These are phyloP conservation scores for Spirogloea muscicola DNA, from an alignment of 139 green algal species.

Conservation along the genomic window DNA sequence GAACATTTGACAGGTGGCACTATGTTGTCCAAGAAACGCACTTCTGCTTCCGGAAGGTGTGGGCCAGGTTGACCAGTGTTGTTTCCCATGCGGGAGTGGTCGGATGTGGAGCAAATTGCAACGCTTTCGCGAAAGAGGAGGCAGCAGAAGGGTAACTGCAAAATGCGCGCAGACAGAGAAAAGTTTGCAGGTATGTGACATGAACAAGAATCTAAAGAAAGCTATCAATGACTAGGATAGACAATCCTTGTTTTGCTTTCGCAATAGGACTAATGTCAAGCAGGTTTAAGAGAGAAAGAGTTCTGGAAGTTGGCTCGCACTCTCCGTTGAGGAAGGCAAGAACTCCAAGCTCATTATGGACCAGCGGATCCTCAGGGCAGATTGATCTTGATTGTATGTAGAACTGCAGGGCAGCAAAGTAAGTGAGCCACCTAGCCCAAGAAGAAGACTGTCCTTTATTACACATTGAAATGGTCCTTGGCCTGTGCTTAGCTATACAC, in stretches of 20 bases:
- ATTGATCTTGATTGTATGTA: too few species aligned
- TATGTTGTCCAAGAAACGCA: not conserved
- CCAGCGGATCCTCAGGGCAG: constrained; percentile 76
- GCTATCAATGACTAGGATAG: too few species aligned
- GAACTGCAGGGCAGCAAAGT: too few species aligned
- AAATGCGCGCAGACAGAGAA: not conserved
- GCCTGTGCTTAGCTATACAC: too few species aligned
- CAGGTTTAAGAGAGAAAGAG: constrained; percentile 9
- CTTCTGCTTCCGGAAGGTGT: constrained; percentile 77
- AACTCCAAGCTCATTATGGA: constrained; percentile 84
- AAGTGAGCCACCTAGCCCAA: too few species aligned
- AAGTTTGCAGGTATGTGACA: not conserved
- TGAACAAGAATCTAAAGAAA: not conserved
- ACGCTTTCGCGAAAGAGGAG: constrained; percentile 40
- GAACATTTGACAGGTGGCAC: too few species aligned
- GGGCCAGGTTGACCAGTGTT: constrained; percentile 77
- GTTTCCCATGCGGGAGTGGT: constrained; percentile 67
- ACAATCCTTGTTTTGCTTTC: too few species aligned
- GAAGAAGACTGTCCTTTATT: too few species aligned
- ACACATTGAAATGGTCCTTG: too few species aligned
- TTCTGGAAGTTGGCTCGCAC: constrained; percentile 8
- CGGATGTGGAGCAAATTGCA: constrained; percentile 47
- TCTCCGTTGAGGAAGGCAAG: constrained; percentile 55
- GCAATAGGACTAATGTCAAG: too few species aligned
- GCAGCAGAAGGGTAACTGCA: not conserved